A percentile compares a stretch with the other conserved stretches of the same genome.
Conservation (phyloP, 2,329 filamentous ascomycete genomes). For the Exserohilum turcica region DNA sequence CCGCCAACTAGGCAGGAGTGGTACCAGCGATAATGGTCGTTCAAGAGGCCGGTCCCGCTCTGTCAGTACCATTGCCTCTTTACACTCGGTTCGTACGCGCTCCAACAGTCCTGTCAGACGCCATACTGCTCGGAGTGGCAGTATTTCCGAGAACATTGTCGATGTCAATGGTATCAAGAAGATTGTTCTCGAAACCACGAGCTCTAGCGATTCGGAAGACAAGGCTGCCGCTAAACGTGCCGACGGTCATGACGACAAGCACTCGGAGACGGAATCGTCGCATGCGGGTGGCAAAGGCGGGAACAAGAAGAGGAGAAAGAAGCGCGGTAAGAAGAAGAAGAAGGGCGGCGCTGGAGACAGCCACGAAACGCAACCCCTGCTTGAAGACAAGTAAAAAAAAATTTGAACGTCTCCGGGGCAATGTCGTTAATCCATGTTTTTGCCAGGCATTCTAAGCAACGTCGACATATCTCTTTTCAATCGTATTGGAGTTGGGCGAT, state of each 20-base stretch:
- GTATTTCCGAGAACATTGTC: slow-evolving; percentile 78
- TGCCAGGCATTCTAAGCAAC: slow-evolving; percentile 6
- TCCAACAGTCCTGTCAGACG: slow-evolving; percentile 40
- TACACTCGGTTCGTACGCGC: slow-evolving; percentile 34
- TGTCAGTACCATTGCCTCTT: slow-evolving; percentile 42
- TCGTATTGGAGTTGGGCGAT: slow-evolving; percentile 1
- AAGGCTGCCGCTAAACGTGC: slow-evolving; percentile 22
- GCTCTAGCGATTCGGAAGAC: slow-evolving; percentile 54
- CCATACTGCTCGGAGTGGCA: slow-evolving; percentile 69
- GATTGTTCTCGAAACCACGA: slow-evolving; percentile 73
- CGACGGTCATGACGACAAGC: slow-evolving; percentile 30
- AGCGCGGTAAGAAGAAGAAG: slow-evolving; percentile 49
- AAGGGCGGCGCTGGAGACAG: slow-evolving; percentile 30
- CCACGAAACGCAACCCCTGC: slow-evolving; percentile 41
- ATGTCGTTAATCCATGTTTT: slow-evolving; percentile 4
- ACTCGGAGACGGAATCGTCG: slow-evolving; percentile 29
- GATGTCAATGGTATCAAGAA: slow-evolving; percentile 76
- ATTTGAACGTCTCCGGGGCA: neutral
- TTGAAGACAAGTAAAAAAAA: slow-evolving; percentile 24
- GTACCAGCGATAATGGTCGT: slow-evolving; percentile 6
- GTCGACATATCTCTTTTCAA: slow-evolving; percentile 1
- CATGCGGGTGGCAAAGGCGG: slow-evolving; percentile 28
- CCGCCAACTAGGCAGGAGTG: slow-evolving; percentile 26
- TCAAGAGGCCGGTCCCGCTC: slow-evolving; percentile 24
- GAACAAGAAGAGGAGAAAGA: slow-evolving; percentile 47